A percentile compares a stretch with the other conserved stretches of the same genome.
Evolutionary conservation across 2,329 filamentous ascomycete species (phyloP).

Genomic region (Aspergillus piperis): DNA sequence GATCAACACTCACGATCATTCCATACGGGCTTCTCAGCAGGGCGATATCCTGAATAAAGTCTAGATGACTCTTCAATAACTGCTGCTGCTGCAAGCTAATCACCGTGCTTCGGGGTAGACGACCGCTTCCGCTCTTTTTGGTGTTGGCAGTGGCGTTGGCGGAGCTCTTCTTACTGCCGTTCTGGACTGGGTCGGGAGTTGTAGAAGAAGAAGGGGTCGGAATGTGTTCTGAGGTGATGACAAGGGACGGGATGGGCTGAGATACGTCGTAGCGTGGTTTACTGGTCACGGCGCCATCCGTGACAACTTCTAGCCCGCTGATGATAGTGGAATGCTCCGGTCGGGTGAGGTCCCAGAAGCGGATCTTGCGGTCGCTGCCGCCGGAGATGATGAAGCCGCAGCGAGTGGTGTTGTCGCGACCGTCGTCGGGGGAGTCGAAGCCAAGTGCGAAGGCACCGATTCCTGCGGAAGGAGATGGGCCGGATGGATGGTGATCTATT

Average conservation of each 20-base stretch:
- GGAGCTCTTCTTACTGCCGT: too few relatives aligned
- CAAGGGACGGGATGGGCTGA: slow-evolving; percentile 64
- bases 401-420: slow-evolving; percentile 56
- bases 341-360: slow-evolving; percentile 87
- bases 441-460: slow-evolving; percentile 74
- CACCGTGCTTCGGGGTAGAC: slow-evolving; percentile 73
- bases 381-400: slow-evolving; percentile 84
- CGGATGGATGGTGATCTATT: slow-evolving; percentile 55
- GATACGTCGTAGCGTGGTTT: slow-evolving; percentile 71
- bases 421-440: slow-evolving; percentile 68
- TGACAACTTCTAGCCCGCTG: slow-evolving; percentile 72
- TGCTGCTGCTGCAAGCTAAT: slow-evolving; percentile 87
- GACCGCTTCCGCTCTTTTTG: slow-evolving; percentile 23
- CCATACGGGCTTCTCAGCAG: slow-evolving; percentile 85
- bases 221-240: slow-evolving; percentile 66
- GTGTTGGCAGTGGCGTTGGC: too few relatives aligned
- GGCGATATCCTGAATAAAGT: slow-evolving; percentile 84
- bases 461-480: slow-evolving; percentile 35
- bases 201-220: slow-evolving; percentile 36
- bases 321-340: slow-evolving; percentile 78
- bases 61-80: slow-evolving; percentile 80
- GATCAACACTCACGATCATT: slow-evolving; percentile 89
- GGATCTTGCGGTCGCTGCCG: slow-evolving; percentile 84
- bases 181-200: too few relatives aligned
- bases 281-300: slow-evolving; percentile 46